Percentiles rank a stretch among this genome's conserved stretches.
Conservation (phyloP, 176 grass and related monocot genomes). For the Ampelocalamus luodianensis region DNA sequence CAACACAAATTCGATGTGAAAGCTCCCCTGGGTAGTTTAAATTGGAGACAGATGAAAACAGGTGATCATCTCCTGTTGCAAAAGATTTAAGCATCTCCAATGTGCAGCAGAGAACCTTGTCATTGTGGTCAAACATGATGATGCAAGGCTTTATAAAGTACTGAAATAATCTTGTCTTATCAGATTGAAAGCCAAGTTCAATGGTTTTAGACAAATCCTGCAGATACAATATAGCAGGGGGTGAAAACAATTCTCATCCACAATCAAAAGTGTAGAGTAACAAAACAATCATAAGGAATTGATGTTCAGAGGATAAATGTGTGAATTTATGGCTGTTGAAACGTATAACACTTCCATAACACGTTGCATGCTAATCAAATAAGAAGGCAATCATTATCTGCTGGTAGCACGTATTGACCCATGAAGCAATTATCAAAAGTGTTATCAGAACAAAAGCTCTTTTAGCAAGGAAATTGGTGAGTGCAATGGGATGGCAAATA, state of each 20-base stretch:
- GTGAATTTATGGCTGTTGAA: not conserved
- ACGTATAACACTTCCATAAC: not conserved
- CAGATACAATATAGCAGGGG: constrained; percentile 42
- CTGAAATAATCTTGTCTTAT: constrained; percentile 58
- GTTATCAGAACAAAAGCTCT: not conserved
- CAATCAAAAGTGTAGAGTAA: constrained; percentile 29
- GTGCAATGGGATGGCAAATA: not conserved
- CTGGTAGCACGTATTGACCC: not conserved
- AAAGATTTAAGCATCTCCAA: constrained; percentile 70
- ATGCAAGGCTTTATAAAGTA: constrained; percentile 72
- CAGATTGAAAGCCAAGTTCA: constrained; percentile 53
- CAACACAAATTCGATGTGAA: constrained; percentile 51
- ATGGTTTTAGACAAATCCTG: constrained; percentile 72
- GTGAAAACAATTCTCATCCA: constrained; percentile 19
- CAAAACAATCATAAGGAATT: constrained; percentile 23
- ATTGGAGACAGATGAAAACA: constrained; percentile 42
- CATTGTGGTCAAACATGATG: constrained; percentile 63
- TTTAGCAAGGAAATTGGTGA: not conserved
- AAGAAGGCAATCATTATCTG: not conserved
- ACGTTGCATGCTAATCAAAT: constrained; percentile 3
- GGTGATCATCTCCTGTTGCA: constrained; percentile 52
- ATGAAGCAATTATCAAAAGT: not conserved
- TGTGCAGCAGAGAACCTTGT: constrained; percentile 58
- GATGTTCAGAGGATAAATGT: constrained; percentile 11
- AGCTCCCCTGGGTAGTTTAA: constrained; percentile 47